These are phyloP conservation scores for Russula emetica DNA, from an alignment of 768 basidiomycete species.

Conservation along the genomic window DNA sequence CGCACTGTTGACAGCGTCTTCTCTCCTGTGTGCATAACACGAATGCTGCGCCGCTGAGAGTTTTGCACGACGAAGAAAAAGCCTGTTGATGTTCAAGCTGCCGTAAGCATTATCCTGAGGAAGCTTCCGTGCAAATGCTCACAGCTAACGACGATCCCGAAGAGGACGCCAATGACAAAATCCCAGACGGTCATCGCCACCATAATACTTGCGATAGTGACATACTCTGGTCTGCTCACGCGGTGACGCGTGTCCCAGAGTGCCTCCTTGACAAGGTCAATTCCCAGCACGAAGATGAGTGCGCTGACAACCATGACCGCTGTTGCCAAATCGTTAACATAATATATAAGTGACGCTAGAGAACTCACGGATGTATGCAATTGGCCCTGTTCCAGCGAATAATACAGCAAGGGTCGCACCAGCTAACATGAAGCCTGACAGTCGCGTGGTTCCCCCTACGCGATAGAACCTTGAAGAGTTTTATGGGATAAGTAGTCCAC, in stretches of 20 bases:
- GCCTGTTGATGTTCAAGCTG: conserved; percentile 40
- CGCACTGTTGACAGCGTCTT: conserved; percentile 88
- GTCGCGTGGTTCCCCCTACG: conserved; percentile 80
- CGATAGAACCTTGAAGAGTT: conserved; percentile 67
- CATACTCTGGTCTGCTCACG: conserved; percentile 78
- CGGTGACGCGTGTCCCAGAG: conserved; percentile 93
- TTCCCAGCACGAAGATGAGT: conserved; percentile 89
- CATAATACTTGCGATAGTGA: conserved; percentile 83
- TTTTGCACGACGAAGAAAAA: conserved; percentile 98
- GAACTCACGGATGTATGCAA: conserved; percentile 83
- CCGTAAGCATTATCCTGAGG: not conserved
- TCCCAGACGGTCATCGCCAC: conserved; percentile 92
- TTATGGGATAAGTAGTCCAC: conserved; percentile 25
- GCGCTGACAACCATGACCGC: conserved; percentile 90
- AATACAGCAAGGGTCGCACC: conserved; percentile 66
- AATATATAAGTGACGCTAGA: not conserved
- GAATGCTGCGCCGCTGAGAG: conserved; percentile 79
- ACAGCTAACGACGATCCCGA: conserved; percentile 91
- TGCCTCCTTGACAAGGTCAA: conserved; percentile 93
- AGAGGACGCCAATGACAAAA: conserved; percentile 89
- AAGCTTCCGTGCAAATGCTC: conserved; percentile 31
- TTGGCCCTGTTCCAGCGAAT: conserved; percentile 80
- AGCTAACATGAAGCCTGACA: conserved; percentile 84
- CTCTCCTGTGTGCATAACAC: conserved; percentile 77
- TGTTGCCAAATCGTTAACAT: conserved; percentile 33